Base-by-base conservation (phyloP, 2,329 filamentous ascomycete species). In the Trichoderma sp. region DNA sequence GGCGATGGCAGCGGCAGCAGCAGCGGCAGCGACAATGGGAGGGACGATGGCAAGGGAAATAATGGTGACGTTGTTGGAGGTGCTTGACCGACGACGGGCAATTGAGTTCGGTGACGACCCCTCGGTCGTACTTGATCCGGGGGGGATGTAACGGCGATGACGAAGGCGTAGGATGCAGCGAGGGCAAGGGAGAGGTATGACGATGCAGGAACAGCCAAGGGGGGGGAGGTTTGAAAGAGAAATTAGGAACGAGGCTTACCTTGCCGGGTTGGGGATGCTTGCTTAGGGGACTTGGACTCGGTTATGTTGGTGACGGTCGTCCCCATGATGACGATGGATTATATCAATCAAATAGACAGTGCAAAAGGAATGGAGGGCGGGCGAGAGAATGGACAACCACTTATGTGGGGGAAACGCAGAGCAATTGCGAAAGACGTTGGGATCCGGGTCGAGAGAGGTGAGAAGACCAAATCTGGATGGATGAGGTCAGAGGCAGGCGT, bases 321-420 rank as follows among this genome's bases (percentile, higher is more conserved):
- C 73, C 76, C 81, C 80, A 82, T 82, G 77, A 79, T 79, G 79
- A 79, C 77, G 77, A 82, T 78, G 76, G 77, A 79, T 76, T 77
- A 76, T 76, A 75, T 73, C 73, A 69, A 39, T 39, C 70, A 72
- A 19, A 14, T 3, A 39, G 34, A 64, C 61, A 57, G 51, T 57
- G 58, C 26, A 61, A 19, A 39, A 45, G 43, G 34, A 39, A 39
- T 39, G 34, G 50, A 52, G 50, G 51, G 69, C 68, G 71, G 68
- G 21, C 21, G 21, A 68, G 69, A 66, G 72, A 72, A 68, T 68
- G 58, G 15, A 12, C 70, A 72, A 68, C 69, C 66, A 59, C 67
- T 68, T 71, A 69, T 71, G 71, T 73, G 69, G 72, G 69, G 73
- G 71, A 71, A 71, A 70, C 69, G 69, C 69, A 70, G 67, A 72